Evolutionary conservation across 2,329 filamentous ascomycete genomes (phyloP), one percentile per base, ranked within the genome.

Genomic region (Paraconiothyrium sp.): DNA sequence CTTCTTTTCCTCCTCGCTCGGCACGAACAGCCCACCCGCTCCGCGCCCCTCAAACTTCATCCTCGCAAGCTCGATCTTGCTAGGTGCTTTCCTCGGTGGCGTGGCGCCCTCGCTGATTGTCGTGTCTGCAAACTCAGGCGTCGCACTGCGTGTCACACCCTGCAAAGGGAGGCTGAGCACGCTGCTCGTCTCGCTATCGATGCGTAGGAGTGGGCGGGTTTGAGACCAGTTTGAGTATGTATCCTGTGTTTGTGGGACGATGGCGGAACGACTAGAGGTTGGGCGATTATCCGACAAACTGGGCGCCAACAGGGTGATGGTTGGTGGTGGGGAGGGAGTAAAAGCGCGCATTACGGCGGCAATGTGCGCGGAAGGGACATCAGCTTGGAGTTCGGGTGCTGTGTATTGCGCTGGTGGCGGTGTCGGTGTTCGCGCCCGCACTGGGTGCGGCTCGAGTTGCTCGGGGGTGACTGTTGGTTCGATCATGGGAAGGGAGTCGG

Each of bases 91-190:
- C 27, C 9, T 47, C 24, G 11, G 30, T 27, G 39, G 47, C 46
- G 37, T 16, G 2, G 49, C 52, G 37, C 27, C 54, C 41, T 54
- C 64, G 22, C 47, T 54, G 56, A 61, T 67, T 7, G 48, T 64
- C 20, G 54, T 63, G 58, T 65, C 66, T 16, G 57, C 66, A 63
- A 54, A 64, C 47, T 71, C 71, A 24, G 54, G 54, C 30, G 44
- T 68, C 57, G 43, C 61, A 64, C 37, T 48, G 13, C 37, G 46
- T n/a, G 24, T 43, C 3, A 62, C 57, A 11, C 70, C 71, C 39
- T 71, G 66, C 2, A 74, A 61, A 0, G 74, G 73, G 3, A 76
- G 66, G 16, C 63, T 68, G 2, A 69, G 61, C 2, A 67, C 61
- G 61, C 65, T 69, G 58, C 66, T 69, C 34, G 56, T 64, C 37